Conservation (phyloP, 139 green algal genomes). For the Tetradesmus lagerheimii region DNA sequence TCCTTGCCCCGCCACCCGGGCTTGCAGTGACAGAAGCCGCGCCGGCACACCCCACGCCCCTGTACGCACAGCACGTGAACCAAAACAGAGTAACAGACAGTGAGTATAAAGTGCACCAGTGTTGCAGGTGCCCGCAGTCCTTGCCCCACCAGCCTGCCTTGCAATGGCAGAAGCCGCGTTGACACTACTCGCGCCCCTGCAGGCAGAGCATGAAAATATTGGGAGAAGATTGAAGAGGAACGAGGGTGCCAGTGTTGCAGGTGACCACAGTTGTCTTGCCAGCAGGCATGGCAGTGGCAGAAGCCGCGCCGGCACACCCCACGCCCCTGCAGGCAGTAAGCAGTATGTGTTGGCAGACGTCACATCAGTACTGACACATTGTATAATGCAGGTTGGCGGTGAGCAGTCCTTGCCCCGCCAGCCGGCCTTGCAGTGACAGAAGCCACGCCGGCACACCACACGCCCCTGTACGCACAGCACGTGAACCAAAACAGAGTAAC, state of each 20-base stretch:
- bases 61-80: no score
- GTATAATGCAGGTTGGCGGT: no score
- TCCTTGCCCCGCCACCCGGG: neutral
- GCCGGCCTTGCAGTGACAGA: neutral
- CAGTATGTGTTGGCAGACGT: no score
- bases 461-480: no score
- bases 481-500: no score
- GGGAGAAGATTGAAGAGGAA: neutral
- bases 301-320: neutral
- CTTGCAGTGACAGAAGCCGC: neutral
- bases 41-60: neutral
- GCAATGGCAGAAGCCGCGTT: constrained; percentile 1
- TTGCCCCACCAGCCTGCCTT: neutral
- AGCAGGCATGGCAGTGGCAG: neutral
- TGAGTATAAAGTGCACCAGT: no score
- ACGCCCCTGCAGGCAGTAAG: neutral
- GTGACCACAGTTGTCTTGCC: no score
- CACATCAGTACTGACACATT: no score
- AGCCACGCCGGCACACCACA: neutral
- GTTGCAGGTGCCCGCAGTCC: neutral
- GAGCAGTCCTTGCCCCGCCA: constrained; percentile 19
- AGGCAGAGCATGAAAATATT: neutral
- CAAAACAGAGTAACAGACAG: no score
- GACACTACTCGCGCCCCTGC: neutral
- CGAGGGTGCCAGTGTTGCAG: no score